A percentile compares a stretch with the other conserved stretches of the same genome.
phyloP scores from a whole-genome alignment of 441 rosid species.

The Viola pubescens region DNA sequence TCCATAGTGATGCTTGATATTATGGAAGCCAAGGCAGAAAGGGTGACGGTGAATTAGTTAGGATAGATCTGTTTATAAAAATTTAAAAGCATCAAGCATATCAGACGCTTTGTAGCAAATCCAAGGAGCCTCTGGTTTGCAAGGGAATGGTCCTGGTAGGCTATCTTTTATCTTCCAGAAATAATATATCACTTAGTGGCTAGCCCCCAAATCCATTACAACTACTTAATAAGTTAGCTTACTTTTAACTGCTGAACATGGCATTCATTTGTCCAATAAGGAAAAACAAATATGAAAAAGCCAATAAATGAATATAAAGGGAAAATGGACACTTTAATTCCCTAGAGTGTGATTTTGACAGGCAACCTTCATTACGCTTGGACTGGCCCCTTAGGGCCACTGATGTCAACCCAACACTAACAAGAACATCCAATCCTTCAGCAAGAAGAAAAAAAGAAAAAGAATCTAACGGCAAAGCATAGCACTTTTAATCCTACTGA shows the following conservation, averaged over 20 bases:
- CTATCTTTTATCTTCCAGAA: slow-evolving; percentile 7
- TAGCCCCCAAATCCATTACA: slow-evolving; percentile 17
- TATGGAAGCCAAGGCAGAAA: not conserved
- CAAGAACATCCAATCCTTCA: slow-evolving; percentile 5
- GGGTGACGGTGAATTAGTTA: slow-evolving; percentile 2
- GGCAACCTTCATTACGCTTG: slow-evolving; percentile 5
- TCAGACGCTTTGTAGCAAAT: slow-evolving; percentile 3
- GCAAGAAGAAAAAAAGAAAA: slow-evolving; percentile 2
- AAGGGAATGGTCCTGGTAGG: slow-evolving; percentile 2
- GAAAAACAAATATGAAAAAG: not conserved
- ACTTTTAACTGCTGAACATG: not conserved
- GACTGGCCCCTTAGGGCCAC: slow-evolving; percentile 14
- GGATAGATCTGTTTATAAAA: slow-evolving; percentile 12
- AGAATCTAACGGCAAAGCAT: not conserved
- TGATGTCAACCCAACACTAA: slow-evolving; percentile 15
- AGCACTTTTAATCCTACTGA: not conserved
- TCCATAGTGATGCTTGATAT: slow-evolving; percentile 1
- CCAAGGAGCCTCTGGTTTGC: not conserved
- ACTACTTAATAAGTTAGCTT: not conserved
- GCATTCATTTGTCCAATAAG: slow-evolving; percentile 10
- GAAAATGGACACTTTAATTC: slow-evolving; percentile 18
- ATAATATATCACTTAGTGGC: slow-evolving; percentile 19
- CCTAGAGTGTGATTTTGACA: slow-evolving; percentile 19
- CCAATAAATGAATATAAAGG: not conserved
- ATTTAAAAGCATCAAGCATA: slow-evolving; percentile 3